A percentile compares a stretch with the other conserved stretches of the same genome.
These are phyloP conservation scores for Endothia cerciana DNA, from an alignment of 2,329 filamentous ascomycete genomes.

Conservation along the genomic window DNA sequence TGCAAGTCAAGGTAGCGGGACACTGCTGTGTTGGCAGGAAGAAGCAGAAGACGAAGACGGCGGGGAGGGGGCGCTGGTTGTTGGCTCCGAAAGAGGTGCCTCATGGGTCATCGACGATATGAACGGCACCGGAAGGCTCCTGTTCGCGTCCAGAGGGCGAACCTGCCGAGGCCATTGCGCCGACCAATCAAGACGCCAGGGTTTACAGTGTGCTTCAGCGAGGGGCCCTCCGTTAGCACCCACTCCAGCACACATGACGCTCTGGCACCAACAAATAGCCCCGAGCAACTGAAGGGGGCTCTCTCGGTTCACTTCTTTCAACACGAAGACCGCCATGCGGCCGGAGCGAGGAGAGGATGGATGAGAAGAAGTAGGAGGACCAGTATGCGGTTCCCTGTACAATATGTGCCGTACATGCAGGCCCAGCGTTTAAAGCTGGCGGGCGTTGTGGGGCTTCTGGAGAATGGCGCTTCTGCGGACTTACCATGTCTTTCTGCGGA, in stretches of 20 bases:
- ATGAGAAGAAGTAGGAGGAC: background rate
- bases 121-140: background rate
- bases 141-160: background rate
- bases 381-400: background rate
- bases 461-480: background rate
- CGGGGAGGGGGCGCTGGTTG: background rate
- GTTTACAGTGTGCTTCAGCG: conserved; percentile 15
- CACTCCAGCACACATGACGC: conserved; percentile 2
- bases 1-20: background rate
- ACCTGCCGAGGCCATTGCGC: conserved; percentile 6
- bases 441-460: background rate
- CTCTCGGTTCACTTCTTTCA: background rate
- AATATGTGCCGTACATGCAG: background rate
- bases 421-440: background rate
- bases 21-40: background rate
- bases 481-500: too few relatives aligned
- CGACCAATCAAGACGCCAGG: conserved; percentile 14
- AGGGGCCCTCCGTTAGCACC: background rate
- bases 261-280: background rate
- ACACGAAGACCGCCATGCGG: background rate
- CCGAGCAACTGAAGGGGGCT: background rate
- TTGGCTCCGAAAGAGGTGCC: background rate
- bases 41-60: background rate
- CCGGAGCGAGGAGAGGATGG: background rate
- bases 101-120: conserved; percentile 3